These are phyloP conservation scores for Monosporascus sp. DNA, from an alignment of 2,329 filamentous ascomycete species.

Conservation along the genomic window DNA sequence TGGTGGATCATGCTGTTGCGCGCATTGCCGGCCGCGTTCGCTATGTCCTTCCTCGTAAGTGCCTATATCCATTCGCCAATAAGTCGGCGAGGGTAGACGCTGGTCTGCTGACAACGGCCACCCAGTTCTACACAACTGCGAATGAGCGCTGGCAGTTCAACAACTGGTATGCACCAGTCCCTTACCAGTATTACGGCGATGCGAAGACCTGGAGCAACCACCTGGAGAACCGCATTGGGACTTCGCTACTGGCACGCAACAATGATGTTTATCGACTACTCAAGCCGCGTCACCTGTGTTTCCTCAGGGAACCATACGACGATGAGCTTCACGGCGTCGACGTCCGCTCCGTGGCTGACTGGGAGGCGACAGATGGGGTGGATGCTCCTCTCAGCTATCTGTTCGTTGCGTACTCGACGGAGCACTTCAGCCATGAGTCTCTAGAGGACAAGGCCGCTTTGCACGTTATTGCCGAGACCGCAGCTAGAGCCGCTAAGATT, in stretches of 20 bases:
- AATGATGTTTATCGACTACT: constrained; percentile 7
- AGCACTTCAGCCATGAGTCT: constrained; percentile 6
- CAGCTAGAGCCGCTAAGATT: constrained; percentile 6
- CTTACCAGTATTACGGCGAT: constrained; percentile 7
- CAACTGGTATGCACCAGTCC: constrained; percentile 9
- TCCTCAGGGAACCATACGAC: constrained; percentile 5
- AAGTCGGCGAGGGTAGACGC: too few species aligned
- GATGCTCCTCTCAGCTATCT: constrained; percentile 6
- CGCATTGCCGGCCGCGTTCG: constrained; percentile 4
- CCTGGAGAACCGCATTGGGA: constrained; percentile 5
- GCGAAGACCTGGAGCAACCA: constrained; percentile 14
- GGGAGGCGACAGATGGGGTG: constrained; percentile 5
- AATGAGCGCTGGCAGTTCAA: background rate
- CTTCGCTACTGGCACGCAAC: background rate
- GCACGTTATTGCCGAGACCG: constrained; percentile 8
- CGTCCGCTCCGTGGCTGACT: constrained; percentile 6
- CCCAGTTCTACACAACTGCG: background rate
- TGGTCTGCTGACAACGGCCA: too few species aligned
- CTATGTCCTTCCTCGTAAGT: constrained; percentile 6
- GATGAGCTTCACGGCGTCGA: constrained; percentile 3
- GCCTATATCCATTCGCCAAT: background rate
- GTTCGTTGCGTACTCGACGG: constrained; percentile 9
- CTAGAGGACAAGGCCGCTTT: constrained; percentile 5
- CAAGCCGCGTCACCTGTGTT: constrained; percentile 12
- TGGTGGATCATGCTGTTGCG: constrained; percentile 4